Evolutionary conservation across 805 yeast genomes (phyloP).

Genomic region (Wickerhamomyces strasburgensis): DNA sequence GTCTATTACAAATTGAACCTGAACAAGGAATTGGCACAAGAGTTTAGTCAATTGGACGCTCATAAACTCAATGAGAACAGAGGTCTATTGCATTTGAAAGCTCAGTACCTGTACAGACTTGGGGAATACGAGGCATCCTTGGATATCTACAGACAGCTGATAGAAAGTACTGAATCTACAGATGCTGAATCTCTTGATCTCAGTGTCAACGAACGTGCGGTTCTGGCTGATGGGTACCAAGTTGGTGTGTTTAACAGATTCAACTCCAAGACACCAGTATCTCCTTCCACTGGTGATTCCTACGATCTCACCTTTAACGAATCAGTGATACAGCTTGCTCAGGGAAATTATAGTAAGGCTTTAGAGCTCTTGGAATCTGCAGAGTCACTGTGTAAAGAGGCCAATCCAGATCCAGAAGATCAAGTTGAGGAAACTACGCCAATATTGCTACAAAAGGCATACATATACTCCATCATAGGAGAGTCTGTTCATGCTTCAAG

Average conservation of each 20-base stretch:
- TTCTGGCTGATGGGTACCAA: conserved; percentile 42
- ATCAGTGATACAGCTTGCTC: conserved; percentile 48
- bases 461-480: conserved; percentile 41
- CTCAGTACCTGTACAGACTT: conserved; percentile 46
- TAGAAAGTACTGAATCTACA: conserved; percentile 29
- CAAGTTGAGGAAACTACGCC: conserved; percentile 50
- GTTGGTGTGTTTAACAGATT: conserved; percentile 10
- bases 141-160: conserved; percentile 43
- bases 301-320: conserved; percentile 66
- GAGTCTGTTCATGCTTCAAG: conserved; percentile 31
- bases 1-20: conserved; percentile 53
- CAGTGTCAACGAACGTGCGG: conserved; percentile 65
- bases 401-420: conserved; percentile 39
- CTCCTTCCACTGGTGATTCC: conserved; percentile 27
- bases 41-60: conserved; percentile 21
- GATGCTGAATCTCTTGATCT: conserved; percentile 46
- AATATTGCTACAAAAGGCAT: conserved; percentile 56
- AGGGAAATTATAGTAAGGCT: conserved; percentile 36
- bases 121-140: conserved; percentile 51
- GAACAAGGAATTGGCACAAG: conserved; percentile 26
- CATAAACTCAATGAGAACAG: conserved; percentile 20
- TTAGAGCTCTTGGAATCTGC: conserved; percentile 43
- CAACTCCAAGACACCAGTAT: conserved; percentile 12
- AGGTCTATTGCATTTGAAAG: conserved; percentile 45
- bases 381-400: conserved; percentile 33